Conservation (phyloP, 345 rosid species). For the Erucastrum elatum region DNA sequence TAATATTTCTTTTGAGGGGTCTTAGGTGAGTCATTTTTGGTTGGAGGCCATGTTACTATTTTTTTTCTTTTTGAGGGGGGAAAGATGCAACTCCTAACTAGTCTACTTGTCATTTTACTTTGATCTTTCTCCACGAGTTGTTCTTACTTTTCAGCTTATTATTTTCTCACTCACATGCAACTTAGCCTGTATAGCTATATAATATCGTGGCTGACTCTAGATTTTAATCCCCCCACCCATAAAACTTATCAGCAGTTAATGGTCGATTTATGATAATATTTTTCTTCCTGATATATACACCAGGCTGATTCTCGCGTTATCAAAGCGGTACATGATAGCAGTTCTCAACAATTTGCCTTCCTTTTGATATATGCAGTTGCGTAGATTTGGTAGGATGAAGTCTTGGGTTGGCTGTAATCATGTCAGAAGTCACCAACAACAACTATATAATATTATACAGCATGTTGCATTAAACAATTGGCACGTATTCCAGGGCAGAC, state of each 20-base stretch:
- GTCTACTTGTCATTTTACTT: slow-evolving; percentile 19
- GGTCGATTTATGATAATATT: too few species aligned
- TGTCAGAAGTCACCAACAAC: neutral
- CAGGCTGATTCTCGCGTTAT: neutral
- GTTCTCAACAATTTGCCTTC: neutral
- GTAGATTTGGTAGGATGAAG: neutral
- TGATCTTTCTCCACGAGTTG: slow-evolving; percentile 18
- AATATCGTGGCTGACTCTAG: neutral
- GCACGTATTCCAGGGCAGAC: neutral
- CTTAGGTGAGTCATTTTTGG: slow-evolving; percentile 38
- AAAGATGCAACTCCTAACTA: slow-evolving; percentile 19
- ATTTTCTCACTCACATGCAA: neutral
- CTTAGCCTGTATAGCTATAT: too few species aligned
- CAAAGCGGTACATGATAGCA: neutral
- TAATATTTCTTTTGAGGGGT: slow-evolving; percentile 31
- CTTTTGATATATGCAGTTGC: neutral
- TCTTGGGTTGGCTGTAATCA: neutral
- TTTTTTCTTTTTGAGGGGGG: neutral
- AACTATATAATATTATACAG: neutral
- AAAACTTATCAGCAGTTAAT: neutral
- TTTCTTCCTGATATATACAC: too few species aligned
- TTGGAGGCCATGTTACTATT: slow-evolving; percentile 29
- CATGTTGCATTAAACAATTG: neutral
- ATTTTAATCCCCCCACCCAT: too few species aligned
- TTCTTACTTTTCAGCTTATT: neutral